Base-by-base conservation (phyloP, 2,329 filamentous ascomycete genomes). In the Neopestalotiopsis sp. region DNA sequence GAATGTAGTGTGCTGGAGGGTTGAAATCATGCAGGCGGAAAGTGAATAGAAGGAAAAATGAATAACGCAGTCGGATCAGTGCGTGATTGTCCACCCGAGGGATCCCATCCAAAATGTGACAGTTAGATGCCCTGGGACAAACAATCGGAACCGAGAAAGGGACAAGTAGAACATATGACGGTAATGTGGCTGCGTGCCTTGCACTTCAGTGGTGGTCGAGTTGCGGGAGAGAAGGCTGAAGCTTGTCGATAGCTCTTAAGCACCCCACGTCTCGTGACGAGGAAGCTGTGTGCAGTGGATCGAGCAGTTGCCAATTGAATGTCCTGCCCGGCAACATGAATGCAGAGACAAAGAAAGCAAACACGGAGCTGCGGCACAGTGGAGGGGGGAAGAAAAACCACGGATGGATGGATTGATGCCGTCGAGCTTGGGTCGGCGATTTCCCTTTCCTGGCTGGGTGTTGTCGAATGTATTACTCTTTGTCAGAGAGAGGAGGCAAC, bases 211-310 rank as follows among this genome's bases (percentile, higher is more conserved):
- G 42, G 20, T 58, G 53, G 42, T 34, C 40, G 30, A 34, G 34
- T 57, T 38, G 24, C 24, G 24, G 34, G 34, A 10, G 34, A 34
- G 63, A 66, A 57, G 63, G 20, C 63, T 66, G 63, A 57, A 57
- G 42, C 45, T 66, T 45, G 45, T 28, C n/a, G 24, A 42, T 28
- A 66, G 63, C 63, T 66, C 34, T 38, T 32, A 14, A 66, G 32
- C 42, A 66, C 63, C 63, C 63, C 63, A 66, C 63, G 63, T 66
- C 63, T 40, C 42, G 42, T 66, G 63, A 66, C 63, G 20, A 28
- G 17, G 32, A 56, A 66, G 63, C 61, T 20, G 61, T 20, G 61
- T 45, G 61, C 34, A 64, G 34, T 53, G 61, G 61, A 64, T 53
- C 61, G n/a, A 49, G 61, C 40, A 53, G n/a, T 53, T 38, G 20